These are phyloP conservation scores for Zygnema cylindricum DNA, from an alignment of 139 green algal genomes.

Conservation along the genomic window DNA sequence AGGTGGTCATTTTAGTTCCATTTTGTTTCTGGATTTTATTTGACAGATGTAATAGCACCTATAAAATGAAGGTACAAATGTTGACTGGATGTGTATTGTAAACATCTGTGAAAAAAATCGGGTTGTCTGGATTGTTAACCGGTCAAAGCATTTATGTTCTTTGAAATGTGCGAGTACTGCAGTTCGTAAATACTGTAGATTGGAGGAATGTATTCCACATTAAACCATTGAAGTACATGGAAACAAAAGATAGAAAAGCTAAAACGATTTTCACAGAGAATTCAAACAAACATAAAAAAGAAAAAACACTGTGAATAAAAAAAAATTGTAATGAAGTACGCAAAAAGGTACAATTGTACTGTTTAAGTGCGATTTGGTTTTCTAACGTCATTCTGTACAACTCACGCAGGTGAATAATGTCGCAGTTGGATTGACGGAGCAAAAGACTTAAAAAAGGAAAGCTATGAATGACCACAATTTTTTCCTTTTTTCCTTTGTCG, in stretches of 20 bases:
- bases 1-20: too few relatives aligned
- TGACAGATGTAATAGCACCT: too few relatives aligned
- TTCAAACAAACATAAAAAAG: not conserved
- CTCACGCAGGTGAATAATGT: constrained; percentile 3
- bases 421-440: not conserved
- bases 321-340: not conserved
- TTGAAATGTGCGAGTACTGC: too few relatives aligned
- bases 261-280: too few relatives aligned
- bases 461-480: not conserved
- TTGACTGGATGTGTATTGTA: too few relatives aligned
- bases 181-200: too few relatives aligned
- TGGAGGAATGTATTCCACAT: too few relatives aligned
- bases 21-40: too few relatives aligned
- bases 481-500: not conserved
- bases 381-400: not conserved
- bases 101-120: too few relatives aligned
- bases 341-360: not conserved
- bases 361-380: not conserved
- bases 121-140: too few relatives aligned
- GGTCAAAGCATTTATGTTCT: too few relatives aligned
- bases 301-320: not conserved
- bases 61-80: too few relatives aligned
- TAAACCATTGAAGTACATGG: not conserved
- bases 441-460: not conserved
- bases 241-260: not conserved